These are phyloP conservation scores for Solanum virginianum DNA, from an alignment of 257 asterid species.

Conservation along the genomic window DNA sequence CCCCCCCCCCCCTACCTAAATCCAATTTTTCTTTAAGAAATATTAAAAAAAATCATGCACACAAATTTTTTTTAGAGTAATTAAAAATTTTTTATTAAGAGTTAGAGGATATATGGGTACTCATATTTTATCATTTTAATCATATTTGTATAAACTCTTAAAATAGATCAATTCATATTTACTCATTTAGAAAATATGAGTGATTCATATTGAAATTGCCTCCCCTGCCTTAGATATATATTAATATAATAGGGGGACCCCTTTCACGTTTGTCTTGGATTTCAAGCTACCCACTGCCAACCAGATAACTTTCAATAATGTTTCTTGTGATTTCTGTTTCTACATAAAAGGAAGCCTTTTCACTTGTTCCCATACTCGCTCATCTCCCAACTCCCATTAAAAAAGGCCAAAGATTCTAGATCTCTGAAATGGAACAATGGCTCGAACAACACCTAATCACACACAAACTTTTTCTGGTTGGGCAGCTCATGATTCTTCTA, in stretches of 20 bases:
- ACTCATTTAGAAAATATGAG: too few relatives aligned
- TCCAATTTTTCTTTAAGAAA: too few relatives aligned
- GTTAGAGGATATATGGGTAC: too few relatives aligned
- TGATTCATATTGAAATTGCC: too few relatives aligned
- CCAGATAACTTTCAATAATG: neutral
- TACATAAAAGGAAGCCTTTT: neutral
- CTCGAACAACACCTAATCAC: neutral
- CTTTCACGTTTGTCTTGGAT: neutral
- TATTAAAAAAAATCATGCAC: too few relatives aligned
- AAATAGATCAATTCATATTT: too few relatives aligned
- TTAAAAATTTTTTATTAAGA: too few relatives aligned
- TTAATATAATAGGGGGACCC: neutral
- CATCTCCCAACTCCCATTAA: neutral
- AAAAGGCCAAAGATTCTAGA: neutral
- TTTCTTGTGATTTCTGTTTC: neutral
- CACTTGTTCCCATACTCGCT: neutral
- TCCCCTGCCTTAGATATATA: neutral
- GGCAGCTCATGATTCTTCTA: constrained; percentile 25
- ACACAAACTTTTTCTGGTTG: neutral
- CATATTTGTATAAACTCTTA: too few relatives aligned
- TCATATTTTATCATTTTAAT: too few relatives aligned
- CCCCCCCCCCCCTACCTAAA: rapidly evolving
- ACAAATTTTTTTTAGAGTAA: too few relatives aligned
- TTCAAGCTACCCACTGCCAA: neutral
- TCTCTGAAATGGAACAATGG: neutral